phyloP scores from a whole-genome alignment of 306 rosid genomes.

The Cucurbita argyrosperma region DNA sequence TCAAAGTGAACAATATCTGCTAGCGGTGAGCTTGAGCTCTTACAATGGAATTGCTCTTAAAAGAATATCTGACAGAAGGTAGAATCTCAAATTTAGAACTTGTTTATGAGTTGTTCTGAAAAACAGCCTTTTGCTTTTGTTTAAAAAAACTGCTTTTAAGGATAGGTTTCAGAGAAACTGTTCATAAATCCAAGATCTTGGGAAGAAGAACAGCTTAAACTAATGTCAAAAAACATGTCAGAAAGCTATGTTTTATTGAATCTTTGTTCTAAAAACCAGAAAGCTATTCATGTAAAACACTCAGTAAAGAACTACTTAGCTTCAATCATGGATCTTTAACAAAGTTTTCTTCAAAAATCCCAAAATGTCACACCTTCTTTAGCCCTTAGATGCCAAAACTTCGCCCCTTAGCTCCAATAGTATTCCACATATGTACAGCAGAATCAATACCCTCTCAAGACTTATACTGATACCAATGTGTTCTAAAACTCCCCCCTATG shows the following conservation, averaged over 20 bases:
- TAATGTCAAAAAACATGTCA: neutral
- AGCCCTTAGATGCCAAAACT: neutral
- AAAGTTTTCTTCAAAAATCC: neutral
- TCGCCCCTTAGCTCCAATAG: neutral
- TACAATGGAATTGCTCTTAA: neutral
- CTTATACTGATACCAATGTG: neutral
- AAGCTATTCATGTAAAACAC: neutral
- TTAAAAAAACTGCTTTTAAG: neutral
- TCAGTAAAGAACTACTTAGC: neutral
- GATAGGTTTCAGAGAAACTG: neutral
- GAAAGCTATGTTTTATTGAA: neutral
- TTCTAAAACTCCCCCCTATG: neutral
- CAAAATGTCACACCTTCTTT: neutral
- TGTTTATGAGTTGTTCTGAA: neutral
- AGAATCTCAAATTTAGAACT: neutral
- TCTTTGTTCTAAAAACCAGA: neutral
- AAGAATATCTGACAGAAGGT: neutral
- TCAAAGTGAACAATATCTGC: too few relatives aligned
- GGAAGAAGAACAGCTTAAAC: neutral
- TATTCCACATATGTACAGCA: slow-evolving; percentile 1
- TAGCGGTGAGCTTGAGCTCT: too few relatives aligned
- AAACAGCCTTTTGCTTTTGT: neutral
- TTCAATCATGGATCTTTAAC: neutral
- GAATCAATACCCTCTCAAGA: neutral
- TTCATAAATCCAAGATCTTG: neutral